These are phyloP conservation scores for Amylocarpus encephaloides DNA, from an alignment of 2,329 filamentous ascomycete genomes.

Conservation along the genomic window DNA sequence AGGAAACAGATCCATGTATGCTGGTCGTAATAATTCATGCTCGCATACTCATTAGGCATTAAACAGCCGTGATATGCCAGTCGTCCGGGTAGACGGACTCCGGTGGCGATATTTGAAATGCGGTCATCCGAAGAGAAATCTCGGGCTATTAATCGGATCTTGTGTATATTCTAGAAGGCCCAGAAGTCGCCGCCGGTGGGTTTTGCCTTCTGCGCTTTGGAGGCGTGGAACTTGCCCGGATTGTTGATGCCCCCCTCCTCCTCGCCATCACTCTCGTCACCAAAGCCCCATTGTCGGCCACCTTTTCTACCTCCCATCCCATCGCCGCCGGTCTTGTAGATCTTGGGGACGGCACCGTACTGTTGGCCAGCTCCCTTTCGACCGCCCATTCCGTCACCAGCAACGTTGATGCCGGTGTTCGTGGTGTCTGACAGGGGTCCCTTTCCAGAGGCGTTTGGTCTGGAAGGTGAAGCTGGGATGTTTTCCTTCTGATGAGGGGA, in stretches of 20 bases:
- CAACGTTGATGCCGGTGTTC: conserved; percentile 25
- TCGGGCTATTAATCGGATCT: background rate
- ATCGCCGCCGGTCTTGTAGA: conserved; percentile 26
- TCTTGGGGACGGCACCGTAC: conserved; percentile 40
- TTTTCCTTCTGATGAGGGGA: conserved; percentile 46
- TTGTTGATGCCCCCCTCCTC: conserved; percentile 30
- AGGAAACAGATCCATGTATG: conserved; percentile 3
- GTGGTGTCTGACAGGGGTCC: conserved; percentile 26
- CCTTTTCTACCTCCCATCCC: conserved; percentile 28
- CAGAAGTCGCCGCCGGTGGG: conserved; percentile 32
- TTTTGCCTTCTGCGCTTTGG: conserved; percentile 25
- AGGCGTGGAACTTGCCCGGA: conserved; percentile 23
- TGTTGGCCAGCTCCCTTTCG: conserved; percentile 29
- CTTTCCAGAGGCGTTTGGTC: conserved; percentile 19
- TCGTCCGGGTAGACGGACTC: background rate
- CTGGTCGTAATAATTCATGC: conserved; percentile 13
- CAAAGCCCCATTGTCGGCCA: conserved; percentile 47
- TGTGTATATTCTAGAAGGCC: conserved; percentile 29
- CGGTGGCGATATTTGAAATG: background rate
- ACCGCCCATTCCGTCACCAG: conserved; percentile 25
- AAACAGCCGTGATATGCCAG: conserved; percentile 14
- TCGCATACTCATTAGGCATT: conserved; percentile 20
- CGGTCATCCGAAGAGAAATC: background rate
- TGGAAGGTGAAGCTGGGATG: conserved; percentile 23
- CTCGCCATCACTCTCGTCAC: conserved; percentile 43